phyloP scores from a whole-genome alignment of 306 rosid genomes.

The Echinosophora koreensis region DNA sequence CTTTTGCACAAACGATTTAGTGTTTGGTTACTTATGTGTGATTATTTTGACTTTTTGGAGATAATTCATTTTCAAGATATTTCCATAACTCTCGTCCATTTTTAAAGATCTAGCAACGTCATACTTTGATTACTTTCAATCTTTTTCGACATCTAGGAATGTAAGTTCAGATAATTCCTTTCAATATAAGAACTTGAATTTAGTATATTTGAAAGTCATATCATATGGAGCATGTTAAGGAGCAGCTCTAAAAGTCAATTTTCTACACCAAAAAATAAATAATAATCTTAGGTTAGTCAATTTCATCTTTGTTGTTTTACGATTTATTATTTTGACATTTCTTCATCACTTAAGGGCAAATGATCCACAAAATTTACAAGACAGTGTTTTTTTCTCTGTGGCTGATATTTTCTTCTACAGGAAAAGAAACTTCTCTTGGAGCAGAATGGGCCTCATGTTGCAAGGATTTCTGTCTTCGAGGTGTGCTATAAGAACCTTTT shows the following conservation, averaged over 20 bases:
- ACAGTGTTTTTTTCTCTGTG: constrained; percentile 13
- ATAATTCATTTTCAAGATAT: neutral
- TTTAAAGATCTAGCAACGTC: neutral
- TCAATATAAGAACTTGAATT: neutral
- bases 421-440: constrained; percentile 91
- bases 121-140: neutral
- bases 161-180: neutral
- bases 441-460: constrained; percentile 80
- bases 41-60: neutral
- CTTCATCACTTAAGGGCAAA: neutral
- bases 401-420: constrained; percentile 56
- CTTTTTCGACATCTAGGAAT: constrained; percentile 2
- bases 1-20: neutral
- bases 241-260: neutral
- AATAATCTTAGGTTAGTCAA: constrained; percentile 29
- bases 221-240: constrained; percentile 14
- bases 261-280: neutral
- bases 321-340: neutral
- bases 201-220: neutral
- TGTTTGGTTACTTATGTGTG: neutral
- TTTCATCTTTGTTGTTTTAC: constrained; percentile 1
- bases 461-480: constrained; percentile 88
- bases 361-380: constrained; percentile 11
- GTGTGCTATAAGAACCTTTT: constrained; percentile 52
- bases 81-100: too few species aligned